Percentiles rank a stretch among this genome's conserved stretches.
Conservation (phyloP, 495 filamentous ascomycete species). For the Xylaria intraflava region DNA sequence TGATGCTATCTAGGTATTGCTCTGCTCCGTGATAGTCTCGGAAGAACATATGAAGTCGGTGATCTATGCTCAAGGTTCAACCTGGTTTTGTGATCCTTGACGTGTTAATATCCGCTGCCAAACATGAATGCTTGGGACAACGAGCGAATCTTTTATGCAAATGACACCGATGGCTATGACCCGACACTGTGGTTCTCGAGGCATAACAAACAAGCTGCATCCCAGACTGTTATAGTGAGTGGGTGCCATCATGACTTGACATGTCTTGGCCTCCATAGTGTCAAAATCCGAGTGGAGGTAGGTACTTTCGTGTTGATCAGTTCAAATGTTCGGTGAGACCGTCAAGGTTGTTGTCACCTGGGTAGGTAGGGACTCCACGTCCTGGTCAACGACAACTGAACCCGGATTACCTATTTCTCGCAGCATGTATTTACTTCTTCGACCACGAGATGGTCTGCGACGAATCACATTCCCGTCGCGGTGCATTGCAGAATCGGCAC, state of each 20-base stretch:
- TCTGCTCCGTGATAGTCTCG: not conserved
- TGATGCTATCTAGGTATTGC: not conserved
- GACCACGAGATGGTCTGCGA: too few species aligned
- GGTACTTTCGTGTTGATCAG: too few species aligned
- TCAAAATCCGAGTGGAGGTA: too few species aligned
- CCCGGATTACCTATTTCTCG: too few species aligned
- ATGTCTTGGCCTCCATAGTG: too few species aligned
- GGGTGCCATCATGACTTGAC: too few species aligned
- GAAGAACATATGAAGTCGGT: constrained; percentile 1
- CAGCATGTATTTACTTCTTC: too few species aligned
- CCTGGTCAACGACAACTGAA: too few species aligned
- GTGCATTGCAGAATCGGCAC: constrained; percentile 1
- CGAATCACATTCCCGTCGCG: constrained; percentile 6
- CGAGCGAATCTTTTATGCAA: constrained; percentile 1
- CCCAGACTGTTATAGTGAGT: too few species aligned
- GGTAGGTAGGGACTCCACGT: too few species aligned
- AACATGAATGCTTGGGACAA: not conserved
- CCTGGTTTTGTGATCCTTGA: constrained; percentile 2
- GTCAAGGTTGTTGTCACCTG: too few species aligned
- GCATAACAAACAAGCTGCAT: not conserved
- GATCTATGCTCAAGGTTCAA: not conserved
- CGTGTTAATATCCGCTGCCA: constrained; percentile 1
- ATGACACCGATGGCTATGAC: constrained; percentile 8
- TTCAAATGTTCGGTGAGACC: too few species aligned
- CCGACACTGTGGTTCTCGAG: constrained; percentile 3